Evolutionary conservation across 495 filamentous ascomycete genomes (phyloP), one percentile per base, ranked within the genome.

Genomic region (Oidiodendron maius): DNA sequence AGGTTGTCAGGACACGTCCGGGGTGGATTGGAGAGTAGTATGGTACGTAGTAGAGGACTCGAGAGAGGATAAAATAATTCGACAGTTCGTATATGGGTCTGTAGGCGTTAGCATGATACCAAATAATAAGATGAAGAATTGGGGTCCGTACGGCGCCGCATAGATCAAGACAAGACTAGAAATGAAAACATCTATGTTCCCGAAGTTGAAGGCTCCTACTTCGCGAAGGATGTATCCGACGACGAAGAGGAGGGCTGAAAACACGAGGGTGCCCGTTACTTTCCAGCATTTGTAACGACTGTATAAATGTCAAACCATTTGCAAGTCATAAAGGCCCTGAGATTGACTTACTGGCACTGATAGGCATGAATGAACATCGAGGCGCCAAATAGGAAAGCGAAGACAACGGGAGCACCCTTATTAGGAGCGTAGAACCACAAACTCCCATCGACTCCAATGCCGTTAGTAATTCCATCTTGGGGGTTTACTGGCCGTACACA

Each of bases 11-110:
- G 16, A 89, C 84, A 1, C 84, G 79, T 2, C 84, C 85, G 0
- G 86, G 87, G 60, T 91, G 83, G 45, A 91, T 81, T 0, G 86
- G 84, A 0, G 85, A 81, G 51, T 83, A 75, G 52, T 89, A 84
- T 0, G 87, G 87, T 24, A 86, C 79, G 65, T 88, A 89, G 66
- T 84, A 87, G 3, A 93, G 71, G 40, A 86, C 78, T 5, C 86
- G 82, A 20, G 84, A 87, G 17, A 91, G 77, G 44, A 83, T 76
- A 54, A 87, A 74, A 64, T 89, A 93, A 61, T 93, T 87, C 22
- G 79, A 74, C 0, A 81, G 76, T 53, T 87, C 83, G 51, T 85
- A 86, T 38, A 90, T 65, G 4, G 86, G 86, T 4, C 82, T 86
- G 4, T n/a, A 44, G 1, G 6, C 16, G 21, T 60, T 36, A 51